These are phyloP conservation scores for Tricholoma terreum DNA, from an alignment of 768 basidiomycete species.

Conservation along the genomic window DNA sequence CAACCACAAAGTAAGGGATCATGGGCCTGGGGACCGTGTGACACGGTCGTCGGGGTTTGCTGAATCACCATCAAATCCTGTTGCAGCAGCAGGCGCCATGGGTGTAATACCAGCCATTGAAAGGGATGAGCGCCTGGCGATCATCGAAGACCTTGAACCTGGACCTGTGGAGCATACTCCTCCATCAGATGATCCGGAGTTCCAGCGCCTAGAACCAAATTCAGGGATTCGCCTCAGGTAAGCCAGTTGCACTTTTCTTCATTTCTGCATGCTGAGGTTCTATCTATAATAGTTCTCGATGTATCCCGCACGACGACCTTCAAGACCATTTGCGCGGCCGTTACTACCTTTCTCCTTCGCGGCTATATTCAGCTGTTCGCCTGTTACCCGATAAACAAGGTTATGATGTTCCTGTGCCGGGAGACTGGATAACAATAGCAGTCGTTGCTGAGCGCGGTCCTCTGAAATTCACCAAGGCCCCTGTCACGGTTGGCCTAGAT, in stretches of 20 bases:
- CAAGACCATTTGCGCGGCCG: conserved; percentile 79
- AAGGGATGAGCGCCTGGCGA: conserved; percentile 60
- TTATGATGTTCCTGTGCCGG: conserved; percentile 88
- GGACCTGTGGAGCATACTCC: conserved; percentile 78
- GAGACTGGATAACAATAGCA: conserved; percentile 95
- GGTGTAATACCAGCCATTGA: conserved; percentile 16
- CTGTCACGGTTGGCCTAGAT: conserved; percentile 51
- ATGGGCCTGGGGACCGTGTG: conserved; percentile 8
- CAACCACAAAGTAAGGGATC: conserved; percentile 17
- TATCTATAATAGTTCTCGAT: conserved; percentile 55
- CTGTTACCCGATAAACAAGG: conserved; percentile 74
- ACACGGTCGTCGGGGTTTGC: conserved; percentile 32
- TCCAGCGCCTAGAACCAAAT: conserved; percentile 83
- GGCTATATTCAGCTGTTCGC: conserved; percentile 81
- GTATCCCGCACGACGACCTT: conserved; percentile 69
- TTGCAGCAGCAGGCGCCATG: background rate
- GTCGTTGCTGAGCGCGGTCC: conserved; percentile 91
- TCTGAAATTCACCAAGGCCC: conserved; percentile 68
- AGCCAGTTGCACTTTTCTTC: conserved; percentile 28
- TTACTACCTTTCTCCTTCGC: conserved; percentile 86
- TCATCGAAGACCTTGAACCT: conserved; percentile 73
- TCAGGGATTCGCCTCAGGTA: conserved; percentile 84
- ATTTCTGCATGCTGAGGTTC: conserved; percentile 1
- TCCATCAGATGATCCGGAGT: conserved; percentile 70
- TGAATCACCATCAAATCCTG: conserved; percentile 28